Conservation (phyloP, 306 rosid genomes). For the Biancaea sappan region DNA sequence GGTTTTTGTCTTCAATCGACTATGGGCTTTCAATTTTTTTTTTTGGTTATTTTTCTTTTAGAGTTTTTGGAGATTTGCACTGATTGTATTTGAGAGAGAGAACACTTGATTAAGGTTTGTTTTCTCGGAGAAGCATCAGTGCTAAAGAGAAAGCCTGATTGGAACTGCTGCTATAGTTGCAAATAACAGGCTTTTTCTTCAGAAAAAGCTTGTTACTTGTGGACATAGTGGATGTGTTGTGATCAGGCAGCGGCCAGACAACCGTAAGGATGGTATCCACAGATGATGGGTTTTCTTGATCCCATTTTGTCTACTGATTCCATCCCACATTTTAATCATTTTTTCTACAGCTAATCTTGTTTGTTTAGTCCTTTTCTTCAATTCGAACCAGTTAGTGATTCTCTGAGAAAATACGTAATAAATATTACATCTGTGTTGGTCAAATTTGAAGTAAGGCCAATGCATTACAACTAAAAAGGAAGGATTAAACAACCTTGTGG, state of each 20-base stretch:
- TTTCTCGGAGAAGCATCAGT: constrained; percentile 44
- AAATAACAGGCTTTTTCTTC: constrained; percentile 10
- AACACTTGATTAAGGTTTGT: constrained; percentile 6
- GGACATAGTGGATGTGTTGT: constrained; percentile 18
- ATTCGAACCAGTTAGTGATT: too few relatives aligned
- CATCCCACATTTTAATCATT: constrained; percentile 63
- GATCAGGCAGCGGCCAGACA: constrained; percentile 89
- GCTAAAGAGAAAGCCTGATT: constrained; percentile 61
- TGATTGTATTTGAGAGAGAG: constrained; percentile 36
- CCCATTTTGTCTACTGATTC: constrained; percentile 72
- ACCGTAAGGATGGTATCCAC: constrained; percentile 94
- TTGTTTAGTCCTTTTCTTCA: too few relatives aligned
- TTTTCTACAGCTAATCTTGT: background rate
- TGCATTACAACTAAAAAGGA: background rate
- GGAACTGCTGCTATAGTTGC: constrained; percentile 9
- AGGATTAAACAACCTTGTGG: background rate
- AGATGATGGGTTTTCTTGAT: constrained; percentile 50
- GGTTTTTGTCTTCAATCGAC: background rate
- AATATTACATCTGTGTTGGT: background rate
- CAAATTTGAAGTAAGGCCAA: background rate
- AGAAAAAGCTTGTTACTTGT: background rate
- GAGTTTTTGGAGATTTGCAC: constrained; percentile 32
- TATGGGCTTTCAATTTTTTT: background rate
- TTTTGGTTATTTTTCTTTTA: background rate
- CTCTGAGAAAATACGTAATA: too few relatives aligned